phyloP scores from a whole-genome alignment of 805 yeast species.

The Lipomyces yamadae region DNA sequence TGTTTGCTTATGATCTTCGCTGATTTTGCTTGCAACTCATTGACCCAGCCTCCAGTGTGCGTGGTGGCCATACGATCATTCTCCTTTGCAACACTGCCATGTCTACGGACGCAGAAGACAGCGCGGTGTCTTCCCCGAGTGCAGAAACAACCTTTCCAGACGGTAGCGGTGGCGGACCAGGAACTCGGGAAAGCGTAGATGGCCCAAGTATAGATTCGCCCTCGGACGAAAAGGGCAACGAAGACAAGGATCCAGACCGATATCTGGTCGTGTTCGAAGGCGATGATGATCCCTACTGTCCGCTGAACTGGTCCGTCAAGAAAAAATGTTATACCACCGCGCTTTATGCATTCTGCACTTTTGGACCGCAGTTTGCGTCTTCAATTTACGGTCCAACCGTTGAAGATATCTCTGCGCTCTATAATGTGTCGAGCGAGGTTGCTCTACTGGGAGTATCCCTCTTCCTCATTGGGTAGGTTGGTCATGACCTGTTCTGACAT shows the following conservation, averaged over 20 bases:
- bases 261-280: conserved; percentile 41
- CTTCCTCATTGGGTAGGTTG: conserved; percentile 58
- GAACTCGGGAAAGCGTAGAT: neutral
- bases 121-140: neutral
- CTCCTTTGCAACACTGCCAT: neutral
- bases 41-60: neutral
- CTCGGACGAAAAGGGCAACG: neutral
- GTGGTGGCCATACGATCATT: neutral
- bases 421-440: conserved; percentile 24
- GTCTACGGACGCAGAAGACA: neutral
- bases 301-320: conserved; percentile 34
- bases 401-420: conserved; percentile 19
- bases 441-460: conserved; percentile 40
- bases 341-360: conserved; percentile 34
- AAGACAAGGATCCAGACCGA: conserved; percentile 14
- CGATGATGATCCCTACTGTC: conserved; percentile 30
- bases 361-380: conserved; percentile 36
- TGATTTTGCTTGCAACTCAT: neutral
- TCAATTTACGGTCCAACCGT: conserved; percentile 30
- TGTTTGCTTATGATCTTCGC: neutral
- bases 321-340: conserved; percentile 29
- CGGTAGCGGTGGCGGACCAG: neutral
- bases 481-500: neutral
- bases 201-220: neutral
- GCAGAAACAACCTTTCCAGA: neutral